Base-by-base conservation (phyloP, 2,329 filamentous ascomycete species). In the Penicillium sp. region DNA sequence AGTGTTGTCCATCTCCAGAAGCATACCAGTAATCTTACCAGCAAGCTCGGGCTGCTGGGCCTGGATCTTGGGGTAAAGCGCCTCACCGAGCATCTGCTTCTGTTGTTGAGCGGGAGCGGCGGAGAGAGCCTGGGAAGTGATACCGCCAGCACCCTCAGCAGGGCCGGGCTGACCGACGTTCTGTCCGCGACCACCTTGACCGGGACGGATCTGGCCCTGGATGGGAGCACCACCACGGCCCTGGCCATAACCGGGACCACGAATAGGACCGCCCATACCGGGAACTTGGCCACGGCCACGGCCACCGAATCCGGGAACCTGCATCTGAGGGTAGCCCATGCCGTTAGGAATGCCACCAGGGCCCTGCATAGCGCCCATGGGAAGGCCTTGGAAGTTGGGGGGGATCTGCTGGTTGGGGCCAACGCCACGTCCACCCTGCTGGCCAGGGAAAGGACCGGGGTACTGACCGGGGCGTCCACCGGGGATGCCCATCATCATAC, bases 11-110 rank as follows among this genome's bases (percentile, higher is more conserved):
- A 99, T 99, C 87, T 99, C 95, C 73, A 99, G 83, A 73, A 99
- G 90, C 95, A 99, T 99, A 82, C 95, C 95, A 65, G 95, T 99
- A 80, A 99, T 98, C 90, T 99, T 99, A 77, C 95, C 95, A 66
- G 95, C 95, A 74, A 99, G 86, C 73, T 97, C 93, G 64, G 93
- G 91, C 84, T 99, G 95, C 81, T 97, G 90, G 70, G 88, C 88
- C 80, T 93, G 89, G 75, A 99, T 98, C 90, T 98, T 99, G 76
- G 95, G 95, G 87, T 98, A 99, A 72, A 99, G 91, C 71, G 92
- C 90, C 84, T 99, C 95, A 79, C 95, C 95, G 59, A 99, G 89
- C 81, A 98, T 92, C 86, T 99, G 95, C 89, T 99, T 99, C 86
- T 98, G 95, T 83, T 96, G 92, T 53, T 86, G 85, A 45, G 90